Evolutionary conservation across 208 protist species (phyloP), one percentile per base, ranked within the genome.

Genomic region (Zelonia costaricensis): DNA sequence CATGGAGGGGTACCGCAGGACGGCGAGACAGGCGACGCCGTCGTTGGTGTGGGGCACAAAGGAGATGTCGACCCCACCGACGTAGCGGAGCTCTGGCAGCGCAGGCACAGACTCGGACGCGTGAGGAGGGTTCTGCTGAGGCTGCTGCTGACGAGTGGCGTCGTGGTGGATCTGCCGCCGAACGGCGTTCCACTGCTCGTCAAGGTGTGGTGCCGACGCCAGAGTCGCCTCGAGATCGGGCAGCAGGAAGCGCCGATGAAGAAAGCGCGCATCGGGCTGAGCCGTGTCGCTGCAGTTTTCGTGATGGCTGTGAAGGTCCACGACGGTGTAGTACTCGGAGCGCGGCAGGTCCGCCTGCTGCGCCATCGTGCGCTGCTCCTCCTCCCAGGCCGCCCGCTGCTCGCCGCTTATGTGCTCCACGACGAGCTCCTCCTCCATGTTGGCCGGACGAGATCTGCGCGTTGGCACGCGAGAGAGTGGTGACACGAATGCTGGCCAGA

Each of bases 61-160:
- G 23, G 85, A 92, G 54, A 95, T 81, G 42, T 95, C 88, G 9
- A 92, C 38, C 3, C 88, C 88, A 20, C 80, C 88, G 52, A 92
- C 69, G 44, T 62, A 67, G 10, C 31, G 45, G 23, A 94, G 60
- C 0, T 55, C 47, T 10, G 65, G 74, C 15, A 65, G 61, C 20
- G 30, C 30, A 27, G 56, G 9, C 18, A 57, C 6, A 46, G 35
- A 42, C 18, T 18, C 16, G 2, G 45, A 31, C 8, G 16, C 5
- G 28, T 12, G 2, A 28, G 46, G 18, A 10, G 8, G 1, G 56
- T 59, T 45, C 38, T 45, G 49, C 16, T 48, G 58, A 27, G 22
- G 23, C 15, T 22, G 18, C 22, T 57, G n/a, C n/a, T n/a, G n/a
- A n/a, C n/a, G n/a, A n/a, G n/a, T n/a, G n/a, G n/a, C n/a, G n/a